phyloP scores from a whole-genome alignment of 805 yeast species.

The Wickerhamiella brachini region DNA sequence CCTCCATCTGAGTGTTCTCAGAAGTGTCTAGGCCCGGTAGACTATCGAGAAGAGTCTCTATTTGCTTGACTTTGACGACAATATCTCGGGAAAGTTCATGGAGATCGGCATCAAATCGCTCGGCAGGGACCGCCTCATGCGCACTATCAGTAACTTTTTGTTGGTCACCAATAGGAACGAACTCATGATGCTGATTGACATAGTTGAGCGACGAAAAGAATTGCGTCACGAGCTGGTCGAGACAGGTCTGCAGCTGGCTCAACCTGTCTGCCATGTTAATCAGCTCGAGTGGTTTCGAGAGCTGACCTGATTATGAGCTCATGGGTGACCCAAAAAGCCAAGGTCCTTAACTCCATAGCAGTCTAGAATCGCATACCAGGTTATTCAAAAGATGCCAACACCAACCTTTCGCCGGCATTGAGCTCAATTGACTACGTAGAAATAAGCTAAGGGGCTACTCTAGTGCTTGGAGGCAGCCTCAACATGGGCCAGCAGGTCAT shows the following conservation, averaged over 20 bases:
- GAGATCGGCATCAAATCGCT: conserved; percentile 31
- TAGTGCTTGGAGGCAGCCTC: neutral
- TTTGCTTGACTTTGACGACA: conserved; percentile 74
- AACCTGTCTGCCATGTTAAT: conserved; percentile 62
- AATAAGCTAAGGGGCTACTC: neutral
- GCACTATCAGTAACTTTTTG: conserved; percentile 50
- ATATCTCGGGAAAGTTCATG: conserved; percentile 73
- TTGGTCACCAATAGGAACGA: conserved; percentile 37
- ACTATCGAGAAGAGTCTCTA: conserved; percentile 70
- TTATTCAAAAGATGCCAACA: too few species aligned
- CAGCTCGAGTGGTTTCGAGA: too few species aligned
- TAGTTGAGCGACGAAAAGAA: conserved; percentile 25
- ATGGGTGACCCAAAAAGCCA: too few species aligned
- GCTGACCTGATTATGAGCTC: too few species aligned
- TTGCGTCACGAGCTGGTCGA: conserved; percentile 43
- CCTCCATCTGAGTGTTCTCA: conserved; percentile 53
- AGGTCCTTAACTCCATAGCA: too few species aligned
- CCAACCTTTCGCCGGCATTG: too few species aligned
- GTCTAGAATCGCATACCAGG: too few species aligned
- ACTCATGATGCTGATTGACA: conserved; percentile 58
- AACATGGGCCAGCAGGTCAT: neutral
- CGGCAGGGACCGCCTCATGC: conserved; percentile 15
- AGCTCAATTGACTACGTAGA: too few species aligned
- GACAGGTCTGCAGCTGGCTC: conserved; percentile 77
- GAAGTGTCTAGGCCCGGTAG: conserved; percentile 88